Evolutionary conservation across 768 basidiomycete species (phyloP).

Genomic region (Sarcodon sp.): DNA sequence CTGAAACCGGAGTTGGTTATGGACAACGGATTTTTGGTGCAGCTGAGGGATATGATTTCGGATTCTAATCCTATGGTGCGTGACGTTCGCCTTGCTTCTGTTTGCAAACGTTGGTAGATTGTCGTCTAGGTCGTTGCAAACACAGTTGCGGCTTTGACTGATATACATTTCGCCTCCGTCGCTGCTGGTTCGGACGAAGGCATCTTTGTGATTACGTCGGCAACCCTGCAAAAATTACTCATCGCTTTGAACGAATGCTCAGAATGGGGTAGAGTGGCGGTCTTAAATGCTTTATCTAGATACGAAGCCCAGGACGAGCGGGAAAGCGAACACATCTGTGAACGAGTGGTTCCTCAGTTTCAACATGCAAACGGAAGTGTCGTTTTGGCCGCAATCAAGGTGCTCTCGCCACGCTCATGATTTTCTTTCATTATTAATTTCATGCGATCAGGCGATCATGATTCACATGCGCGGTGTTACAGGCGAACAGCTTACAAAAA

Average conservation of each 20-base stretch:
- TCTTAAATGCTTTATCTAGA: slow-evolving; percentile 75
- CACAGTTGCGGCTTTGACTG: slow-evolving; percentile 84
- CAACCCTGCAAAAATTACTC: slow-evolving; percentile 78
- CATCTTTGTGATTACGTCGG: slow-evolving; percentile 71
- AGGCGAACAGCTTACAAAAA: slow-evolving; percentile 74
- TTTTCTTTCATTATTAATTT: neutral
- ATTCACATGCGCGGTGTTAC: slow-evolving; percentile 83
- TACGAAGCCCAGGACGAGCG: slow-evolving; percentile 80
- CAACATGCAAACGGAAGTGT: slow-evolving; percentile 96
- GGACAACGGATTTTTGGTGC: slow-evolving; percentile 88
- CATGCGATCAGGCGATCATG: slow-evolving; percentile 70
- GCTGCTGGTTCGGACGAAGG: slow-evolving; percentile 46
- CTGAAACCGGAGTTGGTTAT: slow-evolving; percentile 91
- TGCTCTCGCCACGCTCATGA: slow-evolving; percentile 14
- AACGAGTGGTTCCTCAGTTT: slow-evolving; percentile 95
- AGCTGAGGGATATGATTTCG: slow-evolving; percentile 83
- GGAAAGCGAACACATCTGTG: slow-evolving; percentile 98
- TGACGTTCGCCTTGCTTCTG: slow-evolving; percentile 1
- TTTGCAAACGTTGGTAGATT: too few relatives aligned
- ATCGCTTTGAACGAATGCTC: slow-evolving; percentile 97
- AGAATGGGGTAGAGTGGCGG: slow-evolving; percentile 96
- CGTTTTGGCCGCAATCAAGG: slow-evolving; percentile 93
- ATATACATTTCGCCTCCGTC: slow-evolving; percentile 74
- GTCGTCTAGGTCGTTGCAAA: slow-evolving; percentile 86
- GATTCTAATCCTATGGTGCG: slow-evolving; percentile 95